Percentiles rank a stretch among this genome's conserved stretches.
Conservation (phyloP, 768 basidiomycete species). For the Suillus variegatus region DNA sequence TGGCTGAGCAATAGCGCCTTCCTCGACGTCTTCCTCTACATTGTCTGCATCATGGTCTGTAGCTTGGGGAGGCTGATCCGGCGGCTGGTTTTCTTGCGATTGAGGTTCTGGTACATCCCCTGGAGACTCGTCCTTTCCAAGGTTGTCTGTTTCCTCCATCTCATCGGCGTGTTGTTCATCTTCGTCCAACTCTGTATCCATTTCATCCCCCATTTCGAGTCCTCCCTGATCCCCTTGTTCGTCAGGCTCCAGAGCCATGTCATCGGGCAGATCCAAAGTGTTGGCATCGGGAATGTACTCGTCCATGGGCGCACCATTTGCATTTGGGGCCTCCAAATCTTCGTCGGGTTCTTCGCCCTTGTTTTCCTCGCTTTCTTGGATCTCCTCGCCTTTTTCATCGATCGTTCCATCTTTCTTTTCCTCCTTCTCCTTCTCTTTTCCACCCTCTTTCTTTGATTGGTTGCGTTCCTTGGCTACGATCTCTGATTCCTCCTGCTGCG, state of each 20-base stretch:
- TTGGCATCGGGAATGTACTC: slow-evolving; percentile 78
- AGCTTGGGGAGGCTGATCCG: slow-evolving; percentile 17
- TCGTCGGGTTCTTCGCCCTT: slow-evolving; percentile 32
- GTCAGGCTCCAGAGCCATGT: slow-evolving; percentile 62
- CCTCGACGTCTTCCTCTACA: slow-evolving; percentile 30
- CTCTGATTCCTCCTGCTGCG: slow-evolving; percentile 55
- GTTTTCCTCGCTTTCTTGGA: slow-evolving; percentile 31
- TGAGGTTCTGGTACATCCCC: slow-evolving; percentile 28
- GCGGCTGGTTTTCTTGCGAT: slow-evolving; percentile 17
- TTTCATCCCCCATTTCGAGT: slow-evolving; percentile 24
- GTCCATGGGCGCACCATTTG: slow-evolving; percentile 69
- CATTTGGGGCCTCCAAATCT: slow-evolving; percentile 46
- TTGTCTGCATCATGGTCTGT: slow-evolving; percentile 25
- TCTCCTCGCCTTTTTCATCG: slow-evolving; percentile 26
- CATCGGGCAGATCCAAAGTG: slow-evolving; percentile 87
- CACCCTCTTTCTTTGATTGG: slow-evolving; percentile 29
- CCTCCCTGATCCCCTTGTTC: slow-evolving; percentile 31
- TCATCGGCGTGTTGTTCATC: slow-evolving; percentile 25
- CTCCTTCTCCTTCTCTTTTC: slow-evolving; percentile 37
- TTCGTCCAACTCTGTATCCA: slow-evolving; percentile 41
- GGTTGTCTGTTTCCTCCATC: slow-evolving; percentile 28
- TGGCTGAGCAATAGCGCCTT: slow-evolving; percentile 34
- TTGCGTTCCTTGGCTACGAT: slow-evolving; percentile 79
- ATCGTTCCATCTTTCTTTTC: slow-evolving; percentile 28
- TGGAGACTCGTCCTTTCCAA: slow-evolving; percentile 21